Percentiles rank a stretch among this genome's conserved stretches.
Evolutionary conservation across 495 filamentous ascomycete species (phyloP).

Genomic region (Penicillium daleae): DNA sequence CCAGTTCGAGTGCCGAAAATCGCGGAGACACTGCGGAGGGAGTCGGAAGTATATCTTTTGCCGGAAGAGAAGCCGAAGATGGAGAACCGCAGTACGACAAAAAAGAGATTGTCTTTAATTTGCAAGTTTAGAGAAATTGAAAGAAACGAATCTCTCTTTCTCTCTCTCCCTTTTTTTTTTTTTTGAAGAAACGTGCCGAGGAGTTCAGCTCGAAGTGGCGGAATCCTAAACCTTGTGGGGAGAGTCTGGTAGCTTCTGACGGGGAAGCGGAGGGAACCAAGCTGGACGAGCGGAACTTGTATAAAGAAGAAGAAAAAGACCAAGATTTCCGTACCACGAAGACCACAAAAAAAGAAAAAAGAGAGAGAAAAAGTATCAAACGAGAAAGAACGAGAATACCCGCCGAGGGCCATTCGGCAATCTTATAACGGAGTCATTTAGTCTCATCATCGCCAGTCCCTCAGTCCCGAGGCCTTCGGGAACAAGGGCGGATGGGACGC

Average conservation of each 20-base stretch:
- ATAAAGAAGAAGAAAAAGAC: no score
- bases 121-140: not conserved
- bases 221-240: conserved; percentile 36
- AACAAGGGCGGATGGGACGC: conserved; percentile 31
- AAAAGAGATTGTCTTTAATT: conserved; percentile 1
- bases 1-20: conserved; percentile 4
- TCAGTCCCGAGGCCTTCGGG: conserved; percentile 41
- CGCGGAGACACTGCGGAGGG: conserved; percentile 25
- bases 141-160: not conserved
- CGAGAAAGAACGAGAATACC: not conserved
- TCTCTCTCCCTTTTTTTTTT: not conserved
- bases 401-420: conserved; percentile 18
- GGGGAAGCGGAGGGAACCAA: conserved; percentile 44
- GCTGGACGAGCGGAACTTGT: conserved; percentile 51
- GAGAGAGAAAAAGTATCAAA: conserved; percentile 7
- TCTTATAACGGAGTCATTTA: conserved; percentile 14
- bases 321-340: conserved; percentile 5
- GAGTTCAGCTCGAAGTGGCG: conserved; percentile 34
- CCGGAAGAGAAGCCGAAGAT: conserved; percentile 21
- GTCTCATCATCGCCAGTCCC: not conserved
- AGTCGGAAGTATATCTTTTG: conserved; percentile 34
- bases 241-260: conserved; percentile 31
- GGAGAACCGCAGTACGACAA: not conserved
- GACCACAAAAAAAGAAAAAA: not conserved
- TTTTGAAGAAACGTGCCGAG: conserved; percentile 12